A percentile compares a stretch with the other conserved stretches of the same genome.
Evolutionary conservation across 164 flowering plant species (phyloP).

Genomic region (Dillenia turbinata): DNA sequence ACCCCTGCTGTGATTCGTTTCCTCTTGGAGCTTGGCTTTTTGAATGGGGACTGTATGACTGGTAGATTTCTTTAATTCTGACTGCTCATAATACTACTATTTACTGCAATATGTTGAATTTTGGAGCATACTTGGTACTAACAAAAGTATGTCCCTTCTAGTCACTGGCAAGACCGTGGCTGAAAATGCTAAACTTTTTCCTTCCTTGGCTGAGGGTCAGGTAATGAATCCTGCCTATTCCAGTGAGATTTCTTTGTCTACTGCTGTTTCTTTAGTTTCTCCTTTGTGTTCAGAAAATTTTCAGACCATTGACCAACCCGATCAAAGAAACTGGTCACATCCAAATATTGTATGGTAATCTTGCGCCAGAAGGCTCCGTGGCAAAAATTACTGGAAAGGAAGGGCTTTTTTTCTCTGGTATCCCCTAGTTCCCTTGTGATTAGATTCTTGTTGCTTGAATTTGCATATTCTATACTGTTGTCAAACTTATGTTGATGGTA

Average conservation of each 20-base stretch:
- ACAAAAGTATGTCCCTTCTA: slow-evolving; percentile 16
- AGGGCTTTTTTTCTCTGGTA: slow-evolving; percentile 90
- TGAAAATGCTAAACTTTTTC: slow-evolving; percentile 69
- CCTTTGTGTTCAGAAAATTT: slow-evolving; percentile 54
- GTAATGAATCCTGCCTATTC: slow-evolving; percentile 22
- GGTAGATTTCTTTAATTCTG: slow-evolving; percentile 37
- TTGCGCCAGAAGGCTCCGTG: slow-evolving; percentile 96
- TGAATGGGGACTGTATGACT: slow-evolving; percentile 94
- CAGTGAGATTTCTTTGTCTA: too few relatives aligned
- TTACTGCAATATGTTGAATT: background rate
- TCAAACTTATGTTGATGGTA: background rate
- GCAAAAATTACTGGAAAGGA: slow-evolving; percentile 99
- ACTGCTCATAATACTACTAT: background rate
- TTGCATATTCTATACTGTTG: slow-evolving; percentile 1
- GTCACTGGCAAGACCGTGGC: slow-evolving; percentile 96
- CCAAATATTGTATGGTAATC: slow-evolving; percentile 87
- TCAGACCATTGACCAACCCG: slow-evolving; percentile 73
- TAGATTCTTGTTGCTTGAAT: slow-evolving; percentile 1
- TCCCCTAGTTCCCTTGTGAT: slow-evolving; percentile 6
- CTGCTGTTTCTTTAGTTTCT: too few relatives aligned
- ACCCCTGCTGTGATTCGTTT: slow-evolving; percentile 88
- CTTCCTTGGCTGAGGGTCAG: slow-evolving; percentile 78
- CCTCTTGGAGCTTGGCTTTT: slow-evolving; percentile 71
- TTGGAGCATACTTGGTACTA: too few relatives aligned
- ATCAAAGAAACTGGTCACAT: slow-evolving; percentile 92